These are phyloP conservation scores for Beauveria scarabaeidicola DNA, from an alignment of 2,329 filamentous ascomycete species.

Conservation along the genomic window DNA sequence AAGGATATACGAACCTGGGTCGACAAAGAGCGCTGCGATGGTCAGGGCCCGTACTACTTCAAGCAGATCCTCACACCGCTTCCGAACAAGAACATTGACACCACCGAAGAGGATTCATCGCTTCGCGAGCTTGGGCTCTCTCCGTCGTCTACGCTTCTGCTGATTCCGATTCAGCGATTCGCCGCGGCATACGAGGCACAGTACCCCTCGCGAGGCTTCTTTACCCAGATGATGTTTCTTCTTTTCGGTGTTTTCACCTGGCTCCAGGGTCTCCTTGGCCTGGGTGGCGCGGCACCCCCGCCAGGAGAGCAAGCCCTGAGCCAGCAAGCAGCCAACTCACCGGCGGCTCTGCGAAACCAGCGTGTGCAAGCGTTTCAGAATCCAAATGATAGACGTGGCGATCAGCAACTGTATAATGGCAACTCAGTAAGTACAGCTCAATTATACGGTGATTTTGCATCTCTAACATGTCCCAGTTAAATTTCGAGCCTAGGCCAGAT, in stretches of 20 bases:
- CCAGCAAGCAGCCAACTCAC: background rate
- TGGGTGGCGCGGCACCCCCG: constrained; percentile 13
- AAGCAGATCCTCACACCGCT: constrained; percentile 73
- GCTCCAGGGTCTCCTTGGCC: constrained; percentile 22
- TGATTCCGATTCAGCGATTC: constrained; percentile 57
- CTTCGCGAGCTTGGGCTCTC: constrained; percentile 63
- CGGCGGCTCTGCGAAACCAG: constrained; percentile 16
- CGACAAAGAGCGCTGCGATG: constrained; percentile 50
- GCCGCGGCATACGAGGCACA: constrained; percentile 31
- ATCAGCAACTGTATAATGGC: constrained; percentile 79
- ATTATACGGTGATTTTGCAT: background rate
- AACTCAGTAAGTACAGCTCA: constrained; percentile 60
- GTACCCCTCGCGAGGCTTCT: constrained; percentile 19
- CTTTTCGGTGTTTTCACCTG: constrained; percentile 22
- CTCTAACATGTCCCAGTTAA: constrained; percentile 41
- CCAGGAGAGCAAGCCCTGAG: background rate
- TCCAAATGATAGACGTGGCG: constrained; percentile 42
- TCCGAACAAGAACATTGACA: constrained; percentile 66
- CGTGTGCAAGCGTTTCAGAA: constrained; percentile 12
- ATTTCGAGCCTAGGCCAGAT: constrained; percentile 59
- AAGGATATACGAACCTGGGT: constrained; percentile 70
- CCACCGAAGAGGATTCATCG: constrained; percentile 62
- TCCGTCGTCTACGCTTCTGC: constrained; percentile 74
- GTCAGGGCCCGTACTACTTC: constrained; percentile 65
- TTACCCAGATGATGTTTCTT: constrained; percentile 23